These are phyloP conservation scores for Metarhizium guizhouense DNA, from an alignment of 2,329 filamentous ascomycete species.

Conservation along the genomic window DNA sequence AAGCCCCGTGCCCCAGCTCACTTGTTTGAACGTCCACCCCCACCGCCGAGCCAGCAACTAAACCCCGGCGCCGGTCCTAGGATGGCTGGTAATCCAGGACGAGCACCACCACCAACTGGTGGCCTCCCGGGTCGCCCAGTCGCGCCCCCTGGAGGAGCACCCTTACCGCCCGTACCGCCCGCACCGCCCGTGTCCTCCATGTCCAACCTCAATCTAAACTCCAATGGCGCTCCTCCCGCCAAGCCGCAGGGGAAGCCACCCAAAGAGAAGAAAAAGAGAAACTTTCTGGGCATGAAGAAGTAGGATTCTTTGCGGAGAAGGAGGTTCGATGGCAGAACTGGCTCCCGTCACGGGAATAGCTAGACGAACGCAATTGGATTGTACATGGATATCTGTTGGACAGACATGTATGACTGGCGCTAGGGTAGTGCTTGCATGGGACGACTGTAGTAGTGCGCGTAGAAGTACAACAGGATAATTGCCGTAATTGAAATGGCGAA, in stretches of 20 bases:
- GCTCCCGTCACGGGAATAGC: neutral
- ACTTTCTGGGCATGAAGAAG: constrained; percentile 53
- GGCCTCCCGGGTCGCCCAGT: constrained; percentile 17
- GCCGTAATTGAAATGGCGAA: neutral
- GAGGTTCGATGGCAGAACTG: neutral
- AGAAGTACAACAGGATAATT: neutral
- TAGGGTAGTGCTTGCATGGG: neutral
- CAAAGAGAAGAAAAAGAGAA: constrained; percentile 55
- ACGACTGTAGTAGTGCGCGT: neutral
- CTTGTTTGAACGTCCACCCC: constrained; percentile 66
- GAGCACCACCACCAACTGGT: constrained; percentile 5
- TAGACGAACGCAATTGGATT: neutral
- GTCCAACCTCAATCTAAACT: constrained; percentile 42
- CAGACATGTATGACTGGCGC: neutral
- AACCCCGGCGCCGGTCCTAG: neutral
- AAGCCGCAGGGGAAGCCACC: constrained; percentile 31
- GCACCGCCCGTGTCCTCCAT: constrained; percentile 46
- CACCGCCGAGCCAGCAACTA: constrained; percentile 29
- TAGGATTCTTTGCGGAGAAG: constrained; percentile 23
- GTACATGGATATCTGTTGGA: neutral
- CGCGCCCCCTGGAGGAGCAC: constrained; percentile 8
- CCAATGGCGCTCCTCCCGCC: constrained; percentile 13
- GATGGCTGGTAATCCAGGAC: neutral
- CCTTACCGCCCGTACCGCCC: constrained; percentile 4
- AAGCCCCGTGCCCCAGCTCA: constrained; percentile 77